phyloP scores from a whole-genome alignment of 805 yeast genomes.

The Candida pini region DNA sequence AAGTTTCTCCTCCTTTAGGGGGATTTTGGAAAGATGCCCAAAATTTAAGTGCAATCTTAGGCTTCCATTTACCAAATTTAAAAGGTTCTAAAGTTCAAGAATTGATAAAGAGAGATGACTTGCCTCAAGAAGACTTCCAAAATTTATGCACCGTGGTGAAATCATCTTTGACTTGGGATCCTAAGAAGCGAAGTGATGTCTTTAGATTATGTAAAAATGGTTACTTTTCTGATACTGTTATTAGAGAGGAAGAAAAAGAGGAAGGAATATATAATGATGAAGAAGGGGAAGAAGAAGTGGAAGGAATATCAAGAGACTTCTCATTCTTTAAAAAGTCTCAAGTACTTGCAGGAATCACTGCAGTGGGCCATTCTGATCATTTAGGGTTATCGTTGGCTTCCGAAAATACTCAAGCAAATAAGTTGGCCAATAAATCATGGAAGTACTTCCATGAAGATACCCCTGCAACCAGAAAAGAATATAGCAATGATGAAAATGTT shows the following conservation, averaged over 20 bases:
- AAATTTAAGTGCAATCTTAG: conserved; percentile 44
- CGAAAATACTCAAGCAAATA: no score
- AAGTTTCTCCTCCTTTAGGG: conserved; percentile 43
- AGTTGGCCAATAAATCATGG: no score
- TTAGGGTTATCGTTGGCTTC: no score
- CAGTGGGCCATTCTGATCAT: no score
- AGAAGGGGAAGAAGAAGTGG: no score
- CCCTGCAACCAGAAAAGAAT: no score
- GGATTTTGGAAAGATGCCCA: conserved; percentile 71
- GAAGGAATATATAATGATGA: no score
- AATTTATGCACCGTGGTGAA: conserved; percentile 38
- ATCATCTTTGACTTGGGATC: conserved; percentile 72
- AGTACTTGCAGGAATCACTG: conserved; percentile 3
- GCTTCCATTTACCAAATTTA: conserved; percentile 51
- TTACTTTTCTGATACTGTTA: conserved; percentile 45
- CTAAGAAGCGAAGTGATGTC: conserved; percentile 54
- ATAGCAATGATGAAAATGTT: no score
- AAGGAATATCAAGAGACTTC: no score
- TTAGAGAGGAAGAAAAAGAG: conserved; percentile 16
- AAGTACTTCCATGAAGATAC: no score
- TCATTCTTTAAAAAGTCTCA: background rate
- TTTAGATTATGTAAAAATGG: conserved; percentile 41
- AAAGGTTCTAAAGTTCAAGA: conserved; percentile 44
- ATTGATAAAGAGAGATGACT: conserved; percentile 40
- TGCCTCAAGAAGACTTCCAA: conserved; percentile 28